A percentile compares a stretch with the other conserved stretches of the same genome.
Evolutionary conservation across 768 basidiomycete species (phyloP).

Genomic region (Fomitopsis serialis): DNA sequence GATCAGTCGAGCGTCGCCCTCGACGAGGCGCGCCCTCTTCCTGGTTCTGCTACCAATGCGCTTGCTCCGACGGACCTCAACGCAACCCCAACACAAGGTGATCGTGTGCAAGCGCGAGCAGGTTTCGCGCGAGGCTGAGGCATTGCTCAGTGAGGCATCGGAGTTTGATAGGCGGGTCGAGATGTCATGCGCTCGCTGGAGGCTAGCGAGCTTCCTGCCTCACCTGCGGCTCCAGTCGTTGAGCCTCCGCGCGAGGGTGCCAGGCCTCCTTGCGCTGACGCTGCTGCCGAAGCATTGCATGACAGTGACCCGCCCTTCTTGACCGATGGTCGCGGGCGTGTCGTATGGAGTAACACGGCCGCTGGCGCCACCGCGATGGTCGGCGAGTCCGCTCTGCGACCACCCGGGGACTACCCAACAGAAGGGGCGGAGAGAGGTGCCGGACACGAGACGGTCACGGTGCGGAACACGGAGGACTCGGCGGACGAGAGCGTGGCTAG

Average conservation of each 20-base stretch:
- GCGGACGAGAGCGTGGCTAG: background rate
- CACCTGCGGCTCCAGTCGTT: background rate
- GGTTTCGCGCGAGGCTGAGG: background rate
- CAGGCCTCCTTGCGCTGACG: background rate
- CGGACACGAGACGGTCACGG: background rate
- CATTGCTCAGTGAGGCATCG: background rate
- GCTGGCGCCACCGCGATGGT: conserved; percentile 8
- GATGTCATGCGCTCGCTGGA: background rate
- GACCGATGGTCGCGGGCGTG: conserved; percentile 30
- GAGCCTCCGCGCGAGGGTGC: background rate
- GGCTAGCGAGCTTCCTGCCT: background rate
- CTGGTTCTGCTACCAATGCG: background rate
- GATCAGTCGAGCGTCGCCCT: background rate
- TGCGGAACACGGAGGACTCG: background rate
- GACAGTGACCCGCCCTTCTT: conserved; percentile 25
- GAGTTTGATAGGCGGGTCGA: background rate
- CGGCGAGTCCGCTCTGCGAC: background rate
- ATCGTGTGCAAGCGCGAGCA: background rate
- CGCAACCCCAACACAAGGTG: background rate
- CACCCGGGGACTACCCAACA: background rate
- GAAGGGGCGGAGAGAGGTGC: background rate
- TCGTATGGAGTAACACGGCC: conserved; percentile 26
- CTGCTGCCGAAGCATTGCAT: conserved; percentile 6
- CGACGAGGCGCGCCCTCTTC: background rate
- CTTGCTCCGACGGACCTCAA: background rate